These are phyloP conservation scores for Xanthoparmelia taractica DNA, from an alignment of 495 filamentous ascomycete species.

Conservation along the genomic window DNA sequence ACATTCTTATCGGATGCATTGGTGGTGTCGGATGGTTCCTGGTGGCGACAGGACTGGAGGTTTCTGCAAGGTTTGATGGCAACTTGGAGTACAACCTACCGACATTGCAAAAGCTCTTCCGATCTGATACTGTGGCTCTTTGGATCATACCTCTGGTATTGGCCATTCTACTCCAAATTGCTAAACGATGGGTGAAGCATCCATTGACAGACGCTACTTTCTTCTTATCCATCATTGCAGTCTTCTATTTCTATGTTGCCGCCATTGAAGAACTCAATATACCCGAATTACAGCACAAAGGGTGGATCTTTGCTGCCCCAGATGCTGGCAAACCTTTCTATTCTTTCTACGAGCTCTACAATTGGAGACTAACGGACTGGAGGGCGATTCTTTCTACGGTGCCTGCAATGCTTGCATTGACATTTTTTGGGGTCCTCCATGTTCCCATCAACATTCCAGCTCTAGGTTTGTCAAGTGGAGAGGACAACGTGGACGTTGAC, in stretches of 20 bases:
- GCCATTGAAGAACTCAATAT: constrained; percentile 56
- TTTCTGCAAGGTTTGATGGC: constrained; percentile 81
- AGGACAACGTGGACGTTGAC: constrained; percentile 85
- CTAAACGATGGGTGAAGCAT: constrained; percentile 66
- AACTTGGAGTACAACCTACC: constrained; percentile 68
- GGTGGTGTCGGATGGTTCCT: constrained; percentile 98
- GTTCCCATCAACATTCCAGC: constrained; percentile 97
- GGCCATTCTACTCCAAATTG: constrained; percentile 63
- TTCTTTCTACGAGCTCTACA: constrained; percentile 89
- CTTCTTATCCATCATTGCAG: constrained; percentile 67
- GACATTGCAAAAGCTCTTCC: constrained; percentile 66
- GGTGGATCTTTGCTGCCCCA: constrained; percentile 88
- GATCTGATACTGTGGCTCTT: constrained; percentile 62
- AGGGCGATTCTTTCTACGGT: constrained; percentile 67
- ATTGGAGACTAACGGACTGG: constrained; percentile 67
- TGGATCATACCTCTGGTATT: constrained; percentile 77
- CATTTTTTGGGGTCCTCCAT: constrained; percentile 94
- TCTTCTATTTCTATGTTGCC: constrained; percentile 77
- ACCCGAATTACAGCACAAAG: constrained; percentile 52
- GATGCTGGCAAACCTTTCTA: constrained; percentile 84
- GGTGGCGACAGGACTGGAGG: constrained; percentile 82
- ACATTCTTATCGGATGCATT: constrained; percentile 95
- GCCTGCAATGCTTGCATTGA: constrained; percentile 93
- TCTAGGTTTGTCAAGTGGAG: constrained; percentile 75
- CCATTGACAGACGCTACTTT: constrained; percentile 81